A percentile compares a stretch with the other conserved stretches of the same genome.
These are phyloP conservation scores for Fallopia convolvulus DNA, from an alignment of 148 eudicot species.

Conservation along the genomic window DNA sequence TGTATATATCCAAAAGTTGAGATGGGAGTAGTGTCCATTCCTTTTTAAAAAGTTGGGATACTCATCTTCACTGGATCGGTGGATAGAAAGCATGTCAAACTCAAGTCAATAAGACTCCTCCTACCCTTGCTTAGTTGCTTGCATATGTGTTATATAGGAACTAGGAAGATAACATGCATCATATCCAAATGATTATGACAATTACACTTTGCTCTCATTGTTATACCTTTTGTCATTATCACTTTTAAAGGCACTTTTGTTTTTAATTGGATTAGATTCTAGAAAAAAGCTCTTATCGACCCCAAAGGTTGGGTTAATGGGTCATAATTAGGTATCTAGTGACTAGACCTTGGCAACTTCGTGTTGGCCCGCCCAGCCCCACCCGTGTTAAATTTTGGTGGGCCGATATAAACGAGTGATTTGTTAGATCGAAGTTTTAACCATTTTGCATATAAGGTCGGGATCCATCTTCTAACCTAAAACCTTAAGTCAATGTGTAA, in stretches of 20 bases:
- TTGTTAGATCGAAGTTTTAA: too few species aligned
- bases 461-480: too few species aligned
- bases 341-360: not conserved
- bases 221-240: not conserved
- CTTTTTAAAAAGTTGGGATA: not conserved
- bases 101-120: constrained; percentile 3
- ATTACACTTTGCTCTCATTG: not conserved
- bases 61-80: not conserved
- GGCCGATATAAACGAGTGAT: too few species aligned
- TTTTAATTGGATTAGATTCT: not conserved
- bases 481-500: too few species aligned
- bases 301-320: not conserved
- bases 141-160: not conserved
- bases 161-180: constrained; percentile 1
- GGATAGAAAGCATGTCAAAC: constrained; percentile 10
- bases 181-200: not conserved
- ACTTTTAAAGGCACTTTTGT: constrained; percentile 2
- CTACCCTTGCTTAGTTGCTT: not conserved
- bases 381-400: too few species aligned
- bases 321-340: not conserved
- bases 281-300: not conserved
- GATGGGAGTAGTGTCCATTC: not conserved
- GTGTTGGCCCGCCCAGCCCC: too few species aligned
- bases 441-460: too few species aligned
- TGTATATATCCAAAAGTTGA: not conserved